These are phyloP conservation scores for Aspergillus campestris DNA, from an alignment of 495 filamentous ascomycete genomes.

Conservation along the genomic window DNA sequence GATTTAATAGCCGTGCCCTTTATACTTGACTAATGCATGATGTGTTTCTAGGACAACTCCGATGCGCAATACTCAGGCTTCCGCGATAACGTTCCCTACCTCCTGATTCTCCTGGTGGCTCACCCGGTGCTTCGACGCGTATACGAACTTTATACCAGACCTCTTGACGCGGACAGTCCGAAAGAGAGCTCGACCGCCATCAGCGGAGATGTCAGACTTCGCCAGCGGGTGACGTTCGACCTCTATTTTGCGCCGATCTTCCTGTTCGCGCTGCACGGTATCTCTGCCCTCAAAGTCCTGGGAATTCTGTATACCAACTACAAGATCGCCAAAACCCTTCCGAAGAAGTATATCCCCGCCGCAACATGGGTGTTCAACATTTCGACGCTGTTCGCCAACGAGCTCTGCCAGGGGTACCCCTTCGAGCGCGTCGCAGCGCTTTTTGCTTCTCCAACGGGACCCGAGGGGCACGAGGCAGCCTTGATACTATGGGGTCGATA, in stretches of 20 bases:
- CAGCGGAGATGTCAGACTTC: slow-evolving; percentile 56
- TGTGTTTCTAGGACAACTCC: slow-evolving; percentile 62
- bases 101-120: slow-evolving; percentile 57
- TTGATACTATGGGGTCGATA: slow-evolving; percentile 51
- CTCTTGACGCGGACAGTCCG: slow-evolving; percentile 5
- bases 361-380: slow-evolving; percentile 96
- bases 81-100: slow-evolving; percentile 76
- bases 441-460: slow-evolving; percentile 31
- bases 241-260: slow-evolving; percentile 73
- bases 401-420: slow-evolving; percentile 70
- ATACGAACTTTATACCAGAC: slow-evolving; percentile 45
- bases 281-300: slow-evolving; percentile 76
- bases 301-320: slow-evolving; percentile 76
- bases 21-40: not conserved
- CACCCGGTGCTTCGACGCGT: slow-evolving; percentile 70
- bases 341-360: slow-evolving; percentile 55
- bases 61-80: slow-evolving; percentile 85
- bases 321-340: slow-evolving; percentile 60
- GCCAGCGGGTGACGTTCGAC: slow-evolving; percentile 79
- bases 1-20: not conserved
- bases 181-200: slow-evolving; percentile 19
- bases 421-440: slow-evolving; percentile 52
- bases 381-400: slow-evolving; percentile 78
- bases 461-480: slow-evolving; percentile 21
- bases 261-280: slow-evolving; percentile 70